Base-by-base conservation (phyloP, 2,329 filamentous ascomycete genomes). In the Aureobasidium sp. region DNA sequence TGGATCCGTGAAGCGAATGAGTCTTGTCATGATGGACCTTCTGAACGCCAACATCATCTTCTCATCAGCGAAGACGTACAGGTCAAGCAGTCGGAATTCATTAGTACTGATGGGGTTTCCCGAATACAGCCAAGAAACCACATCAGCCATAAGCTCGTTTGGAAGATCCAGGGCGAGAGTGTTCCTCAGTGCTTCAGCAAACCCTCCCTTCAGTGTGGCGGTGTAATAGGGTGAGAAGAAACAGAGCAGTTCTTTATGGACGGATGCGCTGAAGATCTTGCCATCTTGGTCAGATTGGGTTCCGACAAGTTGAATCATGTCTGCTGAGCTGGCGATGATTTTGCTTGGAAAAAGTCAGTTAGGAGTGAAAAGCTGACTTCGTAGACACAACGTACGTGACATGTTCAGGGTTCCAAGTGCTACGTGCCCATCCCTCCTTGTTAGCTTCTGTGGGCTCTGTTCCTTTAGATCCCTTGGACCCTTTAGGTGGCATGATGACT, bases 141-240 rank as follows among this genome's bases (percentile, higher is more conserved):
- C 12, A 2, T 31, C 11, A 1, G 14, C 3, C n/a, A 24, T 31
- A 0, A 1, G 19, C n/a, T 42, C 1, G 15, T 12, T 5, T 1
- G 14, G 12, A 15, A 54, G 50, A n/a, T 54, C 24, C 5, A 54
- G 2, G 2, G 22, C 42, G 15, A 54, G 12, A 5, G 22, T 40
- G 17, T 42, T 5, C 3, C 29, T 42, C 12, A 17, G 1, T 1
- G 33, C 42, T n/a, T 44, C 47, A 24, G 45, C 3, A 24, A 42
- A 60, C 1, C 15, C n/a, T 2, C 57, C 57, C 4, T 52, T 33
- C 9, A 60, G 35, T 1, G 27, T 22, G 1, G 31, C 37, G 4
- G 33, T 27, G 29, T 60, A 52, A n/a, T 60, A 52, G 1, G 57
- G 35, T 7, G 37, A 60, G n/a, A 40, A 60, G 47, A 11, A 60